These are phyloP conservation scores for Truncatella angustata DNA, from an alignment of 2,329 filamentous ascomycete species.

Conservation along the genomic window DNA sequence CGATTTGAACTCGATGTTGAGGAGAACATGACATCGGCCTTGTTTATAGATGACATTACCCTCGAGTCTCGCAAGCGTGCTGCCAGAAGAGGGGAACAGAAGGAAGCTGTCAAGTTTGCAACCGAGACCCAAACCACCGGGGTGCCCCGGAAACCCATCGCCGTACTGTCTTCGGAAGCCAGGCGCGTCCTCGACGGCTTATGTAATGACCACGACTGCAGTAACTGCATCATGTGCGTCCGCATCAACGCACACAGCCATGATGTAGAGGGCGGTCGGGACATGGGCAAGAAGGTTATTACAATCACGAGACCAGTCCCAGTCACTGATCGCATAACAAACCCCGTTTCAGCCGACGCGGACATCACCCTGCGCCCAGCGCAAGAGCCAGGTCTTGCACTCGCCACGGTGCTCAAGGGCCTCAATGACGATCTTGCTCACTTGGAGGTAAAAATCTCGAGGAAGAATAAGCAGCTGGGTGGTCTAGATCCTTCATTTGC, in stretches of 20 bases:
- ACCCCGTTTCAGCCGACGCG: constrained; percentile 26
- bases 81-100: constrained; percentile 21
- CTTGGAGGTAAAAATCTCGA: constrained; percentile 66
- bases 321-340: constrained; percentile 59
- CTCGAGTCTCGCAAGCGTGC: constrained; percentile 41
- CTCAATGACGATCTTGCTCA: constrained; percentile 78
- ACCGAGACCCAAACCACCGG: constrained; percentile 49
- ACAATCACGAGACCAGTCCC: constrained; percentile 64
- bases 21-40: constrained; percentile 58
- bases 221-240: constrained; percentile 57
- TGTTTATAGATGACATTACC: constrained; percentile 59
- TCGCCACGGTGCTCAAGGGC: constrained; percentile 80
- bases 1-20: constrained; percentile 27
- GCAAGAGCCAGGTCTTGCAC: constrained; percentile 67
- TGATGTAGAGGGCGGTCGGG: constrained; percentile 33
- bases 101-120: constrained; percentile 1
- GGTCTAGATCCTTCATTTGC: constrained; percentile 65
- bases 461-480: constrained; percentile 62
- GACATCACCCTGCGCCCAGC: constrained; percentile 60
- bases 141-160: constrained; percentile 37
- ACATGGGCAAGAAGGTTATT: constrained; percentile 53
- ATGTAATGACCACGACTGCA: constrained; percentile 50
- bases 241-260: constrained; percentile 44
- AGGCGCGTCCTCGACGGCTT: constrained; percentile 52
- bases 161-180: constrained; percentile 50